Base-by-base conservation (phyloP, 164 flowering plant genomes). In the Kingdonia uniflora region DNA sequence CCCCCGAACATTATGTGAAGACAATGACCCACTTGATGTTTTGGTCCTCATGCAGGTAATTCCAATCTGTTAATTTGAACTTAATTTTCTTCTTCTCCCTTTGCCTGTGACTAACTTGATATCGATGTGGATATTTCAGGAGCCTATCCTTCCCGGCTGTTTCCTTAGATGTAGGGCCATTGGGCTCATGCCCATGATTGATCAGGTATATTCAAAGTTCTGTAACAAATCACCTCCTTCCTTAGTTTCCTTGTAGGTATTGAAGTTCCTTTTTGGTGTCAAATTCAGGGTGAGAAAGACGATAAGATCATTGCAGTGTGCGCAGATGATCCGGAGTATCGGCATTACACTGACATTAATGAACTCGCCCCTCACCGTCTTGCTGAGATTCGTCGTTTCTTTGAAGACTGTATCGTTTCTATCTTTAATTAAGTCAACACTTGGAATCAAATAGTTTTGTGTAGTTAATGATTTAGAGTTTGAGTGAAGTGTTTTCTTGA, bases 241-340 rank as follows among this genome's bases (percentile, higher is more conserved):
- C 35, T 29, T 29, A 29, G 35, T 29, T 29, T 29, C 35, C 6
- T 4, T 29, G 35, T 29, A 8, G 4, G 35, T 29, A 29, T 29
- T 29, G 8, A 29, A n/a, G 35, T 4, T 29, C 35, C 6, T 43
- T 22, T 41, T 54, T 55, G 33, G 4, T 12, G 20, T 19, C 14
- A 4, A 21, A 47, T 14, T 2, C 54, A 81, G 87, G 88, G 88
- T 47, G 88, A 81, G 71, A 79, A 70, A 48, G 88, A 81, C 66
- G 84, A 81, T 49, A 81, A 81, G 68, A 81, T 81, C 46, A 81
- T 81, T 51, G 87, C 87, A 7, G 87, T 81, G 7, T 79, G 87
- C 54, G 84, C 84, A 26, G 88, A 81, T 63, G 88, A 81, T 68
- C 88, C 88, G 2, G 88, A 81, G 57, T 79, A 76, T 54, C 68